A percentile compares a stretch with the other conserved stretches of the same genome.
Evolutionary conservation across 371 early-diverging fungal genomes (phyloP).

Genomic region (Fennellomyces sp.): DNA sequence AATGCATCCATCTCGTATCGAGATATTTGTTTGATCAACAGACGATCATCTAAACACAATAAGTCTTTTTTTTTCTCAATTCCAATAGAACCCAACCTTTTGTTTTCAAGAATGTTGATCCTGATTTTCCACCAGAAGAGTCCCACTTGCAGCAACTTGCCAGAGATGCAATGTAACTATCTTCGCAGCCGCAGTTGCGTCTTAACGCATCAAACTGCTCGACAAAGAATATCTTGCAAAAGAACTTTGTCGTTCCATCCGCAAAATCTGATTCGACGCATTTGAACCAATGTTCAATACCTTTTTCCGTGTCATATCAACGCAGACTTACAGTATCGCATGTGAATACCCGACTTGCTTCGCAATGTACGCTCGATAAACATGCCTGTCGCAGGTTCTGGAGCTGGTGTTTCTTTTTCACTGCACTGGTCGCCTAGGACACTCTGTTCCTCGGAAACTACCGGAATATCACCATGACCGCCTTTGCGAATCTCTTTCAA

Average conservation of each 20-base stretch:
- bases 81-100: no score
- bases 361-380: slow-evolving; percentile 64
- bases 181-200: slow-evolving; percentile 83
- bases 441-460: slow-evolving; percentile 3
- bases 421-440: not conserved
- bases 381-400: slow-evolving; percentile 19
- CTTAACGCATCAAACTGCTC: slow-evolving; percentile 95
- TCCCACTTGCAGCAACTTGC: slow-evolving; percentile 88
- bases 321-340: slow-evolving; percentile 60
- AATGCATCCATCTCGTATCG: slow-evolving; percentile 91
- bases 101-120: slow-evolving; percentile 91
- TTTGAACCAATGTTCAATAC: not conserved
- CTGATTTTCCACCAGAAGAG: slow-evolving; percentile 92
- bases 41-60: slow-evolving; percentile 79
- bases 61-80: not conserved
- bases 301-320: slow-evolving; percentile 17
- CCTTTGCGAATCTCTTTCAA: slow-evolving; percentile 21
- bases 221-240: slow-evolving; percentile 91
- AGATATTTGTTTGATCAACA: slow-evolving; percentile 92
- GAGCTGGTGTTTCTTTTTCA: slow-evolving; percentile 1
- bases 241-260: slow-evolving; percentile 77
- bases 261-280: slow-evolving; percentile 59
- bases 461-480: not conserved
- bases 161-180: slow-evolving; percentile 83
- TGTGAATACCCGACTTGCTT: slow-evolving; percentile 65